Percentiles rank a stretch among this genome's conserved stretches.
Conservation (phyloP, 1,284 basidiomycete species). For the Papiliotrema fonsecae region DNA sequence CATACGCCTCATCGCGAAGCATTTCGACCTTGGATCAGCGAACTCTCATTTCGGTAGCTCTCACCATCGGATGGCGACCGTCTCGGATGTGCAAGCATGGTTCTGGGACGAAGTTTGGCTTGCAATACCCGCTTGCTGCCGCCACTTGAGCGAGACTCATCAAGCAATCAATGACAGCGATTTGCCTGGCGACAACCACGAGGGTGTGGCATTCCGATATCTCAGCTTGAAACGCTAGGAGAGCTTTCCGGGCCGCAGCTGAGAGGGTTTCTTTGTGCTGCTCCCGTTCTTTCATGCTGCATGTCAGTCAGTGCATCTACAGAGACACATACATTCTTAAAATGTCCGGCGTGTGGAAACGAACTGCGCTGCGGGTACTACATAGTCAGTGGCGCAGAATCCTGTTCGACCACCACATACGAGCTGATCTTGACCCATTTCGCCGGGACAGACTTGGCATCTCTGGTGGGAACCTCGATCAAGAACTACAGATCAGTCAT, state of each 20-base stretch:
- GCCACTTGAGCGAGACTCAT: slow-evolving; percentile 43
- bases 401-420: slow-evolving; percentile 47
- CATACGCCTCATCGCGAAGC: slow-evolving; percentile 68
- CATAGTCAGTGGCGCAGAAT: neutral
- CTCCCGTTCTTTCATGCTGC: slow-evolving; percentile 62
- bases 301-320: slow-evolving; percentile 1
- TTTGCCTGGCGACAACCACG: slow-evolving; percentile 64
- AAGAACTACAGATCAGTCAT: slow-evolving; percentile 56
- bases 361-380: slow-evolving; percentile 68
- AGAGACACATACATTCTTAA: slow-evolving; percentile 51
- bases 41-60: slow-evolving; percentile 60
- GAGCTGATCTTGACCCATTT: slow-evolving; percentile 75
- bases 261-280: slow-evolving; percentile 72
- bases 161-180: slow-evolving; percentile 60
- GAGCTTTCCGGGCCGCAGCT: slow-evolving; percentile 62
- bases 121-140: slow-evolving; percentile 51
- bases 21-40: slow-evolving; percentile 66
- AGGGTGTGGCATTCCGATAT: slow-evolving; percentile 66
- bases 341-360: slow-evolving; percentile 78
- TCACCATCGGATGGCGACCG: slow-evolving; percentile 69
- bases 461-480: slow-evolving; percentile 68
- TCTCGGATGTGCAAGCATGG: slow-evolving; percentile 45
- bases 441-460: slow-evolving; percentile 68
- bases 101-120: slow-evolving; percentile 67
- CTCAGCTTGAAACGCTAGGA: slow-evolving; percentile 61